Conservation (phyloP, 1,284 basidiomycete genomes). For the Puccinia polysora region DNA sequence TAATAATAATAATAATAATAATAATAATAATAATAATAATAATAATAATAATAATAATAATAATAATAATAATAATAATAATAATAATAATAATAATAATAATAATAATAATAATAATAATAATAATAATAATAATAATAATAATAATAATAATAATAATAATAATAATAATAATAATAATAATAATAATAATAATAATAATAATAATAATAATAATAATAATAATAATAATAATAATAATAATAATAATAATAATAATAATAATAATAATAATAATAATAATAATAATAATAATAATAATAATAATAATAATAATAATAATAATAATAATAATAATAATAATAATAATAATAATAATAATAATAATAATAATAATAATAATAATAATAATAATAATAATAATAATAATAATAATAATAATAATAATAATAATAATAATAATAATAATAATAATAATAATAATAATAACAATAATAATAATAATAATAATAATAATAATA, state of each 20-base stretch:
- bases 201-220: not conserved
- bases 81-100: not conserved
- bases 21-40: not conserved
- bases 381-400: not conserved
- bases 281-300: not conserved
- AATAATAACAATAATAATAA: not conserved
- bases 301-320: not conserved
- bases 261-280: not conserved
- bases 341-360: not conserved
- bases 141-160: not conserved
- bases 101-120: not conserved
- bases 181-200: not conserved
- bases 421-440: not conserved
- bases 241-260: not conserved
- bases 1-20: not conserved
- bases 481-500: not conserved
- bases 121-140: not conserved
- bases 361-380: not conserved
- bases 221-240: not conserved
- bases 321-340: not conserved
- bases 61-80: conserved; percentile 3
- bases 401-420: not conserved
- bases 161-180: not conserved
- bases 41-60: not conserved
- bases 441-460: not conserved